A percentile compares a stretch with the other conserved stretches of the same genome.
Conservation (phyloP, 176 grass and related monocot genomes). For the Zoysia pacifica region DNA sequence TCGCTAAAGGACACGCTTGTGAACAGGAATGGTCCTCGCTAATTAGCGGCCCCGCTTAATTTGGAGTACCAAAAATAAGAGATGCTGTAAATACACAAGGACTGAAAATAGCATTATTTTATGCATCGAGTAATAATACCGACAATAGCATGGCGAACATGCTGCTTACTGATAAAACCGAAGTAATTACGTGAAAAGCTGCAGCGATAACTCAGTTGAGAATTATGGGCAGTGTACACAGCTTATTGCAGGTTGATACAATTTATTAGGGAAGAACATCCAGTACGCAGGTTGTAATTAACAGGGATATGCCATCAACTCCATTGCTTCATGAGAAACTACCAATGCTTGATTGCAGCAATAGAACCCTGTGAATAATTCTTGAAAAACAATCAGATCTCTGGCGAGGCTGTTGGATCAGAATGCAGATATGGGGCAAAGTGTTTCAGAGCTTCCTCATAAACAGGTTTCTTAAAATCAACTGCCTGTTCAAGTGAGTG, state of each 20-base stretch:
- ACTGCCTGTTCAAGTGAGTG: constrained; percentile 62
- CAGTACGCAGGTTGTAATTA: not conserved
- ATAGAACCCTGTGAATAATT: not conserved
- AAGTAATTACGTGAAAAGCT: not conserved
- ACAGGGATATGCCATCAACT: not conserved
- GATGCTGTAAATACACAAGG: not conserved
- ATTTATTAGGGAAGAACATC: not conserved
- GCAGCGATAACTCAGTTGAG: not conserved
- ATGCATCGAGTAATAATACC: no score
- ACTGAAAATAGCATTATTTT: no score
- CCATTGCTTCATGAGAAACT: not conserved
- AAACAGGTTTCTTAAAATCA: constrained; percentile 90
- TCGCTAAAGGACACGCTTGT: not conserved
- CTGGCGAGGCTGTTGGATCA: constrained; percentile 44
- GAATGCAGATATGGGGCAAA: constrained; percentile 63
- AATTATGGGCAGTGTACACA: not conserved
- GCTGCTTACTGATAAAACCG: not conserved
- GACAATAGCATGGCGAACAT: not conserved
- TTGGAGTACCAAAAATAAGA: not conserved
- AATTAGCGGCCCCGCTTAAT: not conserved
- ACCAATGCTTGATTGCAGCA: not conserved
- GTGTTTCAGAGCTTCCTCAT: constrained; percentile 78
- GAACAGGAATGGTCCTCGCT: not conserved
- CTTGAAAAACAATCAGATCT: not conserved
- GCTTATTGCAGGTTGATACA: not conserved